These are phyloP conservation scores for Allium sativum DNA, from an alignment of 106 monocot genomes.

Conservation along the genomic window DNA sequence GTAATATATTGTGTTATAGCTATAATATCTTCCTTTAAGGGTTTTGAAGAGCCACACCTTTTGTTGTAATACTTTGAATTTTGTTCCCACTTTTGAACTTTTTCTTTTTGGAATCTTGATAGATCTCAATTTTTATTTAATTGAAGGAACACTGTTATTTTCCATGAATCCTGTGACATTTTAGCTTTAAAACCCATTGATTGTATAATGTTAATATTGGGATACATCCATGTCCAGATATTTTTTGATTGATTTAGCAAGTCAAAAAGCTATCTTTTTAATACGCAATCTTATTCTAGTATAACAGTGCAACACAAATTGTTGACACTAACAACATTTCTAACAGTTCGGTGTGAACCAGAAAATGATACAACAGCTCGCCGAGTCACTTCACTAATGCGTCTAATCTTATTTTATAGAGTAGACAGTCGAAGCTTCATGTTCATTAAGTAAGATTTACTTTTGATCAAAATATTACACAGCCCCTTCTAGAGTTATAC, in stretches of 20 bases:
- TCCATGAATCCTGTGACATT: neutral
- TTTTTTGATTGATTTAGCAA: neutral
- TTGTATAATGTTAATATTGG: neutral
- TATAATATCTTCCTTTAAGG: slow-evolving; percentile 6
- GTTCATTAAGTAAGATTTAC: too few relatives aligned
- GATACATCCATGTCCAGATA: too few relatives aligned
- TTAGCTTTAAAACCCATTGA: neutral
- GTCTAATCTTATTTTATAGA: too few relatives aligned
- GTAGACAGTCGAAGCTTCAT: too few relatives aligned
- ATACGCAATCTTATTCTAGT: neutral
- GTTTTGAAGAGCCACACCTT: slow-evolving; percentile 3
- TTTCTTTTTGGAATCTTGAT: neutral
- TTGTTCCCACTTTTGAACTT: slow-evolving; percentile 6
- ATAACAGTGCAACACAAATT: too few relatives aligned
- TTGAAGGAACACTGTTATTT: neutral
- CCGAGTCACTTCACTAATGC: too few relatives aligned
- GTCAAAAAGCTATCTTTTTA: neutral
- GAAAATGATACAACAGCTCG: too few relatives aligned
- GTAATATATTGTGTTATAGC: neutral
- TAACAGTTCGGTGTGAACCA: too few relatives aligned
- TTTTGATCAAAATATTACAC: too few relatives aligned
- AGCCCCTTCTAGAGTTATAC: too few relatives aligned
- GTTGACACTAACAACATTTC: too few relatives aligned
- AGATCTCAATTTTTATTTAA: neutral
- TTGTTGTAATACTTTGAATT: slow-evolving; percentile 1